phyloP scores from a whole-genome alignment of 208 protist genomes.

The Leishmania turanica region DNA sequence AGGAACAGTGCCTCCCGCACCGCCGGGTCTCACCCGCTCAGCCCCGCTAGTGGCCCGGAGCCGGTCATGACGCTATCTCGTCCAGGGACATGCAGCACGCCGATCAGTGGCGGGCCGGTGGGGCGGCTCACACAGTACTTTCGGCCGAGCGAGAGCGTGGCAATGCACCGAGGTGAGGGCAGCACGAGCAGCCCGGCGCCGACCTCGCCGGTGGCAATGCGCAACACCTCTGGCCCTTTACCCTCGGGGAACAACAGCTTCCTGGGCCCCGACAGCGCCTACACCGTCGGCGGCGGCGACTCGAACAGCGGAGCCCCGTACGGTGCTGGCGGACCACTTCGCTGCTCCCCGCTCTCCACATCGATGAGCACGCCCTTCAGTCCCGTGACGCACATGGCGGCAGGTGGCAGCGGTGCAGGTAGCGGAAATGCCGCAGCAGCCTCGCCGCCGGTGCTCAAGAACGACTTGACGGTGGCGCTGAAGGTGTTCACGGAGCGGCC shows the following conservation, averaged over 20 bases:
- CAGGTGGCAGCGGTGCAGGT: not conserved
- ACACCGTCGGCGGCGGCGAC: conserved; percentile 16
- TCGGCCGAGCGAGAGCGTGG: conserved; percentile 20
- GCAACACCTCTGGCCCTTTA: conserved; percentile 5
- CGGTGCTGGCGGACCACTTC: conserved; percentile 15
- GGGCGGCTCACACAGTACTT: conserved; percentile 36
- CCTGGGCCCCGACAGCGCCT: conserved; percentile 18
- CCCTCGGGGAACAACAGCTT: conserved; percentile 13
- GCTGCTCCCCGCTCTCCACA: conserved; percentile 23
- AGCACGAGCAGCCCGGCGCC: not conserved
- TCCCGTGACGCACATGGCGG: conserved; percentile 1
- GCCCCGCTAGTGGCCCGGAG: conserved; percentile 23
- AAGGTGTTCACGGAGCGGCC: conserved; percentile 68
- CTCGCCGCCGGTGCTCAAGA: conserved; percentile 6
- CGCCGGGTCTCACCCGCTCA: conserved; percentile 22
- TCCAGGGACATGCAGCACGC: conserved; percentile 18
- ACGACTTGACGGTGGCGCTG: conserved; percentile 80
- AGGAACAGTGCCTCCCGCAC: not conserved
- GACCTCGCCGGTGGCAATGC: conserved; percentile 3
- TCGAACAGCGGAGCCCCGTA: conserved; percentile 11
- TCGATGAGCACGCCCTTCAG: conserved; percentile 26
- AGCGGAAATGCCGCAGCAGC: conserved; percentile 2
- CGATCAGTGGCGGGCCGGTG: conserved; percentile 17
- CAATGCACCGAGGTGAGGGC: conserved; percentile 13
- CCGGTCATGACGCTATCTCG: conserved; percentile 31